phyloP scores from a whole-genome alignment of 225 moss, liverwort and hornwort species.

The Sphagnum contortum region DNA sequence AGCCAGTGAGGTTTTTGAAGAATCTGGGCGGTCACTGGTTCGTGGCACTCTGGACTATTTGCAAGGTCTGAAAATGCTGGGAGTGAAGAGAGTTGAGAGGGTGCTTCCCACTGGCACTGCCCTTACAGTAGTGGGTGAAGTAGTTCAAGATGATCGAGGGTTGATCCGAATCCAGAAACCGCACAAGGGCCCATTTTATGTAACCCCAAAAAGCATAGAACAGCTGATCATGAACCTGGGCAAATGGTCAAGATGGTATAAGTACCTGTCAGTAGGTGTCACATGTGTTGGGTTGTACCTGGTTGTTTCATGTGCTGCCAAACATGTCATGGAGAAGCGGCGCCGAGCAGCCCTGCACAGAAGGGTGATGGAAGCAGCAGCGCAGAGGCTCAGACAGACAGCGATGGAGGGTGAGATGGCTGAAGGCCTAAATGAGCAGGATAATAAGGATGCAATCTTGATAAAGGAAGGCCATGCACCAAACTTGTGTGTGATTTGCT shows the following conservation, averaged over 20 bases:
- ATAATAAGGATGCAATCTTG: neutral
- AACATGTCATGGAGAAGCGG: conserved; percentile 68
- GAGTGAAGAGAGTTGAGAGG: conserved; percentile 92
- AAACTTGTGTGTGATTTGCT: conserved; percentile 92
- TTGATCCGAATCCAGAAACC: conserved; percentile 88
- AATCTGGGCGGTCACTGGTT: conserved; percentile 94
- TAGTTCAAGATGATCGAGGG: conserved; percentile 82
- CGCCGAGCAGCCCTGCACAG: conserved; percentile 76
- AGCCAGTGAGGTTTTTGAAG: conserved; percentile 93
- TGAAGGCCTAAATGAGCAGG: too few relatives aligned
- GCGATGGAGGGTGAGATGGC: too few relatives aligned
- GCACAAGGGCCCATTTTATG: conserved; percentile 93
- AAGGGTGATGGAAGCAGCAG: conserved; percentile 87
- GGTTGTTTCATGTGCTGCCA: conserved; percentile 72
- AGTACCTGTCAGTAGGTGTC: conserved; percentile 80
- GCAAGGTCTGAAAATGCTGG: conserved; percentile 98
- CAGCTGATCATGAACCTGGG: conserved; percentile 86
- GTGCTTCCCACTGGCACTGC: conserved; percentile 92
- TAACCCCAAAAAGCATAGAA: conserved; percentile 81
- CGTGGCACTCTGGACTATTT: conserved; percentile 97
- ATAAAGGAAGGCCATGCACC: conserved; percentile 63
- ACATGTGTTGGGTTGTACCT: conserved; percentile 82
- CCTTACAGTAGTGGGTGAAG: conserved; percentile 93
- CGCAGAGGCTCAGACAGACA: conserved; percentile 19
- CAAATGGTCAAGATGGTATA: conserved; percentile 95